Percentiles rank a stretch among this genome's conserved stretches.
These are phyloP conservation scores for Metrosideros polymorpha DNA, from an alignment of 441 rosid species.

Conservation along the genomic window DNA sequence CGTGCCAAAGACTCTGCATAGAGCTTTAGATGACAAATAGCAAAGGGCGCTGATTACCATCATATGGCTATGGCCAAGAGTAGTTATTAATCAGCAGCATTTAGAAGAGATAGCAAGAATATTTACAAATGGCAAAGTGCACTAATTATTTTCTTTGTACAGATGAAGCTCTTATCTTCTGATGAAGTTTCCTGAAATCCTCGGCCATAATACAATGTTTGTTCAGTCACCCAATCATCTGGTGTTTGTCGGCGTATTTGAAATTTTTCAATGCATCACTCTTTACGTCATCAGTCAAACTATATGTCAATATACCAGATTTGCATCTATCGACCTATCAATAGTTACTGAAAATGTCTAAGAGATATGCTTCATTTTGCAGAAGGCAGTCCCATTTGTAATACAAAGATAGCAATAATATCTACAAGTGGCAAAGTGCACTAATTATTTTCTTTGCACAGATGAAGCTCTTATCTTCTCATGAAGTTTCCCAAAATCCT, in stretches of 20 bases:
- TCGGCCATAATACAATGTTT: not conserved
- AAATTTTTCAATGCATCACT: not conserved
- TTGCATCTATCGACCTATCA: not conserved
- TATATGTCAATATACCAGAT: not conserved
- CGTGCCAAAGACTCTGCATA: slow-evolving; percentile 71
- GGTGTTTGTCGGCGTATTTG: not conserved
- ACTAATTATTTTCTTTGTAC: not conserved
- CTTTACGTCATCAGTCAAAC: not conserved
- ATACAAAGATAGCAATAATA: not conserved
- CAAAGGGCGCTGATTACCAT: not conserved
- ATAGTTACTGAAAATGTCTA: not conserved
- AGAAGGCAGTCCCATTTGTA: not conserved
- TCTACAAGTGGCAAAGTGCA: not conserved
- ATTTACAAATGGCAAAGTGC: not conserved
- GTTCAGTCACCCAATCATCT: not conserved
- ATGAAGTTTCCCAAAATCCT: not conserved
- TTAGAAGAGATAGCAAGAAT: not conserved
- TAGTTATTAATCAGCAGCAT: not conserved
- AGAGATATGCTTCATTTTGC: not conserved
- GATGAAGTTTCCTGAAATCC: not conserved
- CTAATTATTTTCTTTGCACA: not conserved
- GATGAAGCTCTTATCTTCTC: not conserved
- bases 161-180: not conserved
- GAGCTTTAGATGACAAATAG: slow-evolving; percentile 29
- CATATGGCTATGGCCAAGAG: not conserved